Percentiles rank a stretch among this genome's conserved stretches.
phyloP scores from a whole-genome alignment of 2,329 filamentous ascomycete species.

The Colletotrichum filicis region DNA sequence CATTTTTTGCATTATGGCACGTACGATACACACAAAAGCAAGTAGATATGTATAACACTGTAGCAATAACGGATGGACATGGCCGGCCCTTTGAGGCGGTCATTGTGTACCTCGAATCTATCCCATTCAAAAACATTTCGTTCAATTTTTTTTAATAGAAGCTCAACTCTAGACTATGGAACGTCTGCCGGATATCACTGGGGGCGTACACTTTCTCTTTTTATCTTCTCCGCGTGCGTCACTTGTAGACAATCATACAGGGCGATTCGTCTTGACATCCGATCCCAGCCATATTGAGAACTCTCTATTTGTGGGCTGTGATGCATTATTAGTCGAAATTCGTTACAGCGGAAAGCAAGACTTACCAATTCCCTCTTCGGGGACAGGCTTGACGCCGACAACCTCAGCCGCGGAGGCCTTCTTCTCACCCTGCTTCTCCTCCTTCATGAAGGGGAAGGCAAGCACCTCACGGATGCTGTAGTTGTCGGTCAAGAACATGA shows the following conservation, averaged over 20 bases:
- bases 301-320: slow-evolving; percentile 36
- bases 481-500: slow-evolving; percentile 96
- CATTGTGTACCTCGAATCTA: background rate
- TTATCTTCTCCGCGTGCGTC: background rate
- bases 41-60: slow-evolving; percentile 29
- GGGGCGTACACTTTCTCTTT: background rate
- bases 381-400: slow-evolving; percentile 66
- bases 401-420: slow-evolving; percentile 73
- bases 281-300: background rate
- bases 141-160: slow-evolving; percentile 1
- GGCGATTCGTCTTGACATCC: slow-evolving; percentile 26
- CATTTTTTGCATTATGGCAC: slow-evolving; percentile 23
- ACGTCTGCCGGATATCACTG: slow-evolving; percentile 31
- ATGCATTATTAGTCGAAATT: background rate
- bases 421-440: slow-evolving; percentile 65
- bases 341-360: background rate
- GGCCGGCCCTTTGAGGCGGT: slow-evolving; percentile 16
- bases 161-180: slow-evolving; percentile 36
- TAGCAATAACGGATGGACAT: slow-evolving; percentile 17
- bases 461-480: slow-evolving; percentile 94
- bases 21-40: slow-evolving; percentile 16
- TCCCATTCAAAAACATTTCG: slow-evolving; percentile 4
- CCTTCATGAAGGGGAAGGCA: slow-evolving; percentile 98
- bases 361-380: slow-evolving; percentile 66
- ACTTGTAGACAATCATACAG: slow-evolving; percentile 13